phyloP scores from a whole-genome alignment of 441 rosid species.

The Bocquillonia castaneifolia region DNA sequence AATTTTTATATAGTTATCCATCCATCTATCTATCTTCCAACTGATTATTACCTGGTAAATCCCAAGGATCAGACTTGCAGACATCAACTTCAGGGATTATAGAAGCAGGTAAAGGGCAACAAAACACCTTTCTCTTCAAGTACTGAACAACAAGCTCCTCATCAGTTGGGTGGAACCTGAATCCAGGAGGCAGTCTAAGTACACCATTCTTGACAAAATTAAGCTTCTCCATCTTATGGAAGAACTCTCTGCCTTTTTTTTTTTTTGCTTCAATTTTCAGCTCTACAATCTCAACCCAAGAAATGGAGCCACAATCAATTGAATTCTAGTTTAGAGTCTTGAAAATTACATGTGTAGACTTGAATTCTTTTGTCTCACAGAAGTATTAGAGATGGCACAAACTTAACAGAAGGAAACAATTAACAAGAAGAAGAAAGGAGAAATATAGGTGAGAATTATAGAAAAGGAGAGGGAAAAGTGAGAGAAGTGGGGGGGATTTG shows the following conservation, averaged over 20 bases:
- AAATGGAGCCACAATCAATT: slow-evolving; percentile 16
- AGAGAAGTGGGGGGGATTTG: slow-evolving; percentile 17
- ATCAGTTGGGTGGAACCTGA: slow-evolving; percentile 92
- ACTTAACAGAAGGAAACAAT: neutral
- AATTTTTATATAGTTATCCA: neutral
- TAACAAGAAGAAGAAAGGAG: neutral
- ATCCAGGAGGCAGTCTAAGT: slow-evolving; percentile 86
- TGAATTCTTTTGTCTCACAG: slow-evolving; percentile 14
- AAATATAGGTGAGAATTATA: neutral
- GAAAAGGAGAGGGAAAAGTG: slow-evolving; percentile 5
- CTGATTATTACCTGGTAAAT: slow-evolving; percentile 93
- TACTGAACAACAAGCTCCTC: slow-evolving; percentile 91
- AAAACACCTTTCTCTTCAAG: slow-evolving; percentile 57
- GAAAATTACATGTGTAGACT: slow-evolving; percentile 3
- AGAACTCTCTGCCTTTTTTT: neutral
- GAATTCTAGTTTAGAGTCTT: slow-evolving; percentile 7
- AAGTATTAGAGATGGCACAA: neutral
- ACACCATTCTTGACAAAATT: slow-evolving; percentile 75
- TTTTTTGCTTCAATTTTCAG: neutral
- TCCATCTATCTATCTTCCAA: neutral
- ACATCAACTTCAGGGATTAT: slow-evolving; percentile 90
- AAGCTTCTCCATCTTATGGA: slow-evolving; percentile 58
- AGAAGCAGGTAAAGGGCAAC: slow-evolving; percentile 88
- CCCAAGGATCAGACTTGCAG: slow-evolving; percentile 96
- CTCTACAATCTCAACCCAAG: slow-evolving; percentile 12